Evolutionary conservation across 306 rosid genomes (phyloP).

Genomic region (Amphicarpaea edgeworthii): DNA sequence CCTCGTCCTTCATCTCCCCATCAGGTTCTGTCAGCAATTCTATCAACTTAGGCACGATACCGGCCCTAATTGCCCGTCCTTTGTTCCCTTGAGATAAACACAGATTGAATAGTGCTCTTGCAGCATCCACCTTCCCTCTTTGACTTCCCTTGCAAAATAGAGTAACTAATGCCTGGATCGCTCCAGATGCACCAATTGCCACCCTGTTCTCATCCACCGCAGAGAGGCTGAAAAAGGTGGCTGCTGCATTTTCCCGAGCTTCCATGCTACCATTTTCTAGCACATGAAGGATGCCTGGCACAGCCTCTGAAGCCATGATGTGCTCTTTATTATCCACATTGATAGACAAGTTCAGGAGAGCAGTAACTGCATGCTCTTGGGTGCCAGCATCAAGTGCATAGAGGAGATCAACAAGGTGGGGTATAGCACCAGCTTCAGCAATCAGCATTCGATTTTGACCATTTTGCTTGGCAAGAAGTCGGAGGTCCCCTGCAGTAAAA

Average conservation of each 20-base stretch:
- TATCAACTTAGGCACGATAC: conserved; percentile 74
- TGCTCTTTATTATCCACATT: conserved; percentile 64
- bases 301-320: conserved; percentile 74
- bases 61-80: conserved; percentile 85
- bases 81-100: conserved; percentile 83
- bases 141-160: conserved; percentile 78
- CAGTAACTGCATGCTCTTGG: conserved; percentile 92
- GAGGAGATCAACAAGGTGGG: conserved; percentile 77
- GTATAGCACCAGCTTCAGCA: conserved; percentile 92
- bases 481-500: conserved; percentile 58
- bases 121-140: conserved; percentile 84
- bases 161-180: conserved; percentile 75
- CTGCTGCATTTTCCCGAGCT: conserved; percentile 96
- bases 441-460: conserved; percentile 75
- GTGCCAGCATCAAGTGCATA: conserved; percentile 61
- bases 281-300: conserved; percentile 78
- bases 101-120: conserved; percentile 78
- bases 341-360: conserved; percentile 88
- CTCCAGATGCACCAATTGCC: conserved; percentile 75
- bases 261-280: conserved; percentile 84
- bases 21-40: conserved; percentile 72
- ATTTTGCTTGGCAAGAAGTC: conserved; percentile 81
- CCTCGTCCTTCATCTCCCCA: conserved; percentile 81
- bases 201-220: conserved; percentile 65
- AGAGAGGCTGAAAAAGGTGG: conserved; percentile 89